These are phyloP conservation scores for Dactylella cylindrospora DNA, from an alignment of 2,329 filamentous ascomycete species.

Conservation along the genomic window DNA sequence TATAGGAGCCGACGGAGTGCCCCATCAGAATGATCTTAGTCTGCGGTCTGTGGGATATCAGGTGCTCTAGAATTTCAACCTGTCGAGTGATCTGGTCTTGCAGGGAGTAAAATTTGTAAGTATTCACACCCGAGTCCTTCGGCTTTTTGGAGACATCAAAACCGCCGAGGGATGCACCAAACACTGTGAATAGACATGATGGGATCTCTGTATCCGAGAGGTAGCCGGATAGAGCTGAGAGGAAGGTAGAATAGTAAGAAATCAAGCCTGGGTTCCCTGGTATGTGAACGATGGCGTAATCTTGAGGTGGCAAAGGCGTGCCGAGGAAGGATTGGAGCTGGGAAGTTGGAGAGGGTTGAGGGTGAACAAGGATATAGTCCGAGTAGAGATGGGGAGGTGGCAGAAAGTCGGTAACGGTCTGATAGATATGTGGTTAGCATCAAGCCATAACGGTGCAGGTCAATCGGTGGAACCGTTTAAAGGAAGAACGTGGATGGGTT, in stretches of 20 bases:
- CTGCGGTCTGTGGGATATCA: constrained; percentile 17
- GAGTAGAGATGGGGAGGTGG: constrained; percentile 7
- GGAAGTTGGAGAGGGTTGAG: constrained; percentile 30
- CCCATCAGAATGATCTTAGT: constrained; percentile 62
- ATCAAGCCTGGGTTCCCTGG: constrained; percentile 78
- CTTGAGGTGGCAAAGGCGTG: constrained; percentile 1
- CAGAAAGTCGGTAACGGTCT: constrained; percentile 25
- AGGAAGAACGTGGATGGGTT: no score
- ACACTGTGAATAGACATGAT: constrained; percentile 21
- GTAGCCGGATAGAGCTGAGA: constrained; percentile 58
- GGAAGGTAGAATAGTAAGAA: constrained; percentile 70
- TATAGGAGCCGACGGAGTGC: constrained; percentile 74
- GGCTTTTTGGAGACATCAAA: constrained; percentile 16
- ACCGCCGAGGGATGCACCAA: constrained; percentile 27
- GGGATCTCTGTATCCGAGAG: constrained; percentile 23
- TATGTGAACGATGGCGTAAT: constrained; percentile 67
- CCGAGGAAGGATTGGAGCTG: constrained; percentile 27
- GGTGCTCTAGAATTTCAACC: constrained; percentile 19
- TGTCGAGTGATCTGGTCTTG: constrained; percentile 30
- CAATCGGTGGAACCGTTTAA: no score
- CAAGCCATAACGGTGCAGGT: no score
- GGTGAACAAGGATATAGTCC: constrained; percentile 29
- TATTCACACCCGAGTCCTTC: background rate
- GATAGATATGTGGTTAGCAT: no score
- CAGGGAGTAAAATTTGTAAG: constrained; percentile 14